Percentiles rank a stretch among this genome's conserved stretches.
phyloP scores from a whole-genome alignment of 2,329 filamentous ascomycete genomes.

The Fonsecaea pedrosoi region DNA sequence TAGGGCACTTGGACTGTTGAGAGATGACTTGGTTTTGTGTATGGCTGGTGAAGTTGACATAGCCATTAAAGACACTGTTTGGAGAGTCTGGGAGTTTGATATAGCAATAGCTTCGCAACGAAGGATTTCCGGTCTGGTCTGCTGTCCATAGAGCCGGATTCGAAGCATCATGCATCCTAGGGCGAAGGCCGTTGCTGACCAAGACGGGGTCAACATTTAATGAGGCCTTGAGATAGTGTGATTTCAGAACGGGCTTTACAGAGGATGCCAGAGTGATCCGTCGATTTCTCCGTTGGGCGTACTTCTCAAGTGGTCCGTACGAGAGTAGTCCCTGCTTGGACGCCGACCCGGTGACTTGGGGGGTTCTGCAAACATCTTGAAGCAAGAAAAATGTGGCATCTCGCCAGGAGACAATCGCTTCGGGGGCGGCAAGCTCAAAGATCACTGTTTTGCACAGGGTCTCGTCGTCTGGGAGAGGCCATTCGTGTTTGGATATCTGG shows the following conservation, averaged over 20 bases:
- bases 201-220: constrained; percentile 49
- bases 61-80: neutral
- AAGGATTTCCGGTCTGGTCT: constrained; percentile 28
- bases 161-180: constrained; percentile 48
- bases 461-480: constrained; percentile 56
- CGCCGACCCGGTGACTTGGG: neutral
- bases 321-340: constrained; percentile 17
- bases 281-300: constrained; percentile 26
- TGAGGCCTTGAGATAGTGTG: constrained; percentile 35
- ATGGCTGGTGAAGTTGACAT: constrained; percentile 33
- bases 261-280: constrained; percentile 35
- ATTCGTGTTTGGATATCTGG: constrained; percentile 60
- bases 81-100: constrained; percentile 7
- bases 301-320: constrained; percentile 20
- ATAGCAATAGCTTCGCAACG: constrained; percentile 27
- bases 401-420: constrained; percentile 56
- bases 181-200: constrained; percentile 55
- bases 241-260: constrained; percentile 16
- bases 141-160: constrained; percentile 29
- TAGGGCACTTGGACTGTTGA: constrained; percentile 56
- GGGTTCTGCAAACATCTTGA: constrained; percentile 42
- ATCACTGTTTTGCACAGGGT: constrained; percentile 53
- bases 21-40: constrained; percentile 62
- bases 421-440: constrained; percentile 60
- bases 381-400: constrained; percentile 56